Evolutionary conservation across 768 basidiomycete species (phyloP).

Genomic region (Termitomyces sp.): DNA sequence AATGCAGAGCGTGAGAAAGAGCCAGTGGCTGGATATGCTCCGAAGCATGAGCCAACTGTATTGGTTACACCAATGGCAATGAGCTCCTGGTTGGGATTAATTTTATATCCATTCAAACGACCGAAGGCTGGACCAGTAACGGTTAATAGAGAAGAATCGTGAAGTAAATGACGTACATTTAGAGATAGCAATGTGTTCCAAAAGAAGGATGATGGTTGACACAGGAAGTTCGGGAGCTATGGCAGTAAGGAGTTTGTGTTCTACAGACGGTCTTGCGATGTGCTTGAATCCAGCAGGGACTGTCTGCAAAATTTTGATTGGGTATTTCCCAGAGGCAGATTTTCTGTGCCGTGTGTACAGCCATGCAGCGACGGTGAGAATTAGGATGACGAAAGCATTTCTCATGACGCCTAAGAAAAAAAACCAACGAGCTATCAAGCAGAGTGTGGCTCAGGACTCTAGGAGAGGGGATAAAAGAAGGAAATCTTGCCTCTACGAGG

Average conservation of each 20-base stretch:
- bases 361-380: conserved; percentile 87
- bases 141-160: not conserved
- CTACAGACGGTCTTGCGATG: conserved; percentile 37
- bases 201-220: conserved; percentile 81
- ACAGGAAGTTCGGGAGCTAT: conserved; percentile 75
- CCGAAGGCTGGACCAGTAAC: conserved; percentile 69
- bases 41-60: conserved; percentile 84
- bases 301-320: conserved; percentile 76
- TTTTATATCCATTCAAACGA: conserved; percentile 91
- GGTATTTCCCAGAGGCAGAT: conserved; percentile 58
- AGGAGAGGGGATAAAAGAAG: not conserved
- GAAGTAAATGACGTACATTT: conserved; percentile 50
- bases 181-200: conserved; percentile 97
- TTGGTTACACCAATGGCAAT: conserved; percentile 98
- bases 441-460: not conserved
- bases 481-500: conserved; percentile 51
- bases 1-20: conserved; percentile 98
- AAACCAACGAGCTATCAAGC: conserved; percentile 51
- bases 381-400: conserved; percentile 83
- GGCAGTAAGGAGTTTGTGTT: conserved; percentile 50
- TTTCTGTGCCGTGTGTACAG: conserved; percentile 67
- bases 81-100: conserved; percentile 90
- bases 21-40: conserved; percentile 94
- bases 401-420: conserved; percentile 78
- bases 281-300: conserved; percentile 84